Conservation (phyloP, 352 stramenopile species). For the Globisporangium canariense region DNA sequence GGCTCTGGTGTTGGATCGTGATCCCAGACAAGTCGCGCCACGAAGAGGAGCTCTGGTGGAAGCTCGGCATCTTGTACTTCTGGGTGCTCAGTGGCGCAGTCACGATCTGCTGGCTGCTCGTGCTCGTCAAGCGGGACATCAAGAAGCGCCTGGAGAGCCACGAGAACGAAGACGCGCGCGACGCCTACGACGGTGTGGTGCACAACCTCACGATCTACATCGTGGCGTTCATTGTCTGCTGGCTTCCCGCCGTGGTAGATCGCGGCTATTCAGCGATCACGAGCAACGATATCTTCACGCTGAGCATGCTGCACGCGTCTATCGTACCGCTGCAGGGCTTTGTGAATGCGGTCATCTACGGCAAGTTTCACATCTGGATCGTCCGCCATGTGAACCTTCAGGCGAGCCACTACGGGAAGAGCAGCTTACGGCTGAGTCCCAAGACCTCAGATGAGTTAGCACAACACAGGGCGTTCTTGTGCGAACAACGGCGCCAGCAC, state of each 20-base stretch:
- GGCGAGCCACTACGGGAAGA: conserved; percentile 26
- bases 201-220: conserved; percentile 86
- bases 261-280: conserved; percentile 61
- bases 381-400: conserved; percentile 51
- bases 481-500: conserved; percentile 49
- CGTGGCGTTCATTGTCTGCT: conserved; percentile 75
- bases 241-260: conserved; percentile 64
- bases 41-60: conserved; percentile 65
- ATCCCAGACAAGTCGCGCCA: conserved; percentile 32
- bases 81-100: conserved; percentile 65
- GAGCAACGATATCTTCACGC: conserved; percentile 46
- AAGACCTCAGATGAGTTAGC: conserved; percentile 45
- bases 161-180: conserved; percentile 70
- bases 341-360: conserved; percentile 84
- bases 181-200: conserved; percentile 77
- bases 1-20: conserved; percentile 77
- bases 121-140: conserved; percentile 81
- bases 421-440: conserved; percentile 32
- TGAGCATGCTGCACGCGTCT: conserved; percentile 70
- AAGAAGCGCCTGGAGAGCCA: conserved; percentile 65
- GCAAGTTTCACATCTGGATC: conserved; percentile 82
- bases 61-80: conserved; percentile 66
- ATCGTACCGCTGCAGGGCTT: conserved; percentile 84
- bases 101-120: conserved; percentile 54
- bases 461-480: conserved; percentile 29